These are phyloP conservation scores for Podospora pseudopauciseta DNA, from an alignment of 495 filamentous ascomycete species.

Conservation along the genomic window DNA sequence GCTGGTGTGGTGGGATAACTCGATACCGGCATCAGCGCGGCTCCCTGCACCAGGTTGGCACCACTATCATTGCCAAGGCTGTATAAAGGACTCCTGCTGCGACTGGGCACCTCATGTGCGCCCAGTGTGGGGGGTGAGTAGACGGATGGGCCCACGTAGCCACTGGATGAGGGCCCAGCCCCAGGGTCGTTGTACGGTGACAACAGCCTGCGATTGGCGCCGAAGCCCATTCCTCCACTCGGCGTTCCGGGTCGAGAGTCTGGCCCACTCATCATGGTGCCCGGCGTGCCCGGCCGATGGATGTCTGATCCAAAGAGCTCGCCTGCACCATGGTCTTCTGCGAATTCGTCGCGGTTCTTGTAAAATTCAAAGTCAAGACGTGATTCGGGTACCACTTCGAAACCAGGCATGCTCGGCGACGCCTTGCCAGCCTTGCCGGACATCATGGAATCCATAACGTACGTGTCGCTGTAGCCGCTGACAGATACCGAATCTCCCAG, in stretches of 20 bases:
- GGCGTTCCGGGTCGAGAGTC: constrained; percentile 43
- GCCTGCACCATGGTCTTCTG: constrained; percentile 77
- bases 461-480: constrained; percentile 63
- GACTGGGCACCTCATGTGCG: constrained; percentile 12
- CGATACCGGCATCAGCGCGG: constrained; percentile 39
- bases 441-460: constrained; percentile 78
- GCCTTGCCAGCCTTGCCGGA: constrained; percentile 67
- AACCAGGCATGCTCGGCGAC: constrained; percentile 50
- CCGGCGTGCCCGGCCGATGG: constrained; percentile 63
- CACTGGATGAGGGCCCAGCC: constrained; percentile 19
- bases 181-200: constrained; percentile 22
- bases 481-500: constrained; percentile 58
- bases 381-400: constrained; percentile 85
- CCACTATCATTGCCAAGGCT: constrained; percentile 43
- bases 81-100: constrained; percentile 40
- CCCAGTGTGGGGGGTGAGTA: constrained; percentile 8
- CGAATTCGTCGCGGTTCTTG: constrained; percentile 85
- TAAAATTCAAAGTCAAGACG: constrained; percentile 92
- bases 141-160: neutral
- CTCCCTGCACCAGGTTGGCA: constrained; percentile 41
- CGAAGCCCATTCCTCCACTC: constrained; percentile 36
- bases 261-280: constrained; percentile 43
- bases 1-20: constrained; percentile 23
- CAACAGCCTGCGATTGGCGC: constrained; percentile 16
- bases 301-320: constrained; percentile 70